Base-by-base conservation (phyloP, 176 grass and related monocot species). In the Lolium multiflorum region DNA sequence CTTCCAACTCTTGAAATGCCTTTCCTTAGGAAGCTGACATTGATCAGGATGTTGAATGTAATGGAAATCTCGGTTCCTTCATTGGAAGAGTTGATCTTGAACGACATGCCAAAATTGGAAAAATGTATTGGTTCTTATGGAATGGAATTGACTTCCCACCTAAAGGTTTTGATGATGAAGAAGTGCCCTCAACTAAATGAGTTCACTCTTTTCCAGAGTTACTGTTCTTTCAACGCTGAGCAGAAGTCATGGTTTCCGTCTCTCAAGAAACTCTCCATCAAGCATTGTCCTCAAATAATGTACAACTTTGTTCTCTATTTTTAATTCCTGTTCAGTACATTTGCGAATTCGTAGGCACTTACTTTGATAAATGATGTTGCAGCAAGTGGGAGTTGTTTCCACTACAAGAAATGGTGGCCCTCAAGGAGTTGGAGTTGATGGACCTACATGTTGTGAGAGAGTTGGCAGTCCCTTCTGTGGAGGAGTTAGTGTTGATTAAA, bases 401-500 rank as follows among this genome's bases (percentile, higher is more conserved):
- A 25, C 48, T 83, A 16, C 8, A 17, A n/a, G 75, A 72, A 83
- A 58, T 83, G 81, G 0, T 24, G 7, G 81, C 20, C 16, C 71
- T 82, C 57, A 71, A 38, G 7, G 69, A 79, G 74, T 83, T 90
- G 49, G 69, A 90, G 69, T 43, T 87, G 38, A 73, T 82, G 77
- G 41, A 87, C 18, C 39, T 90, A 1, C 50, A 35, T 72, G 9
- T 3, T 17, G 8, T 47, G 12, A 83, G 12, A 76, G 39, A 69
- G 7, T n/a, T 83, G 16, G 14, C 17, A 70, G 21, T 84, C 61
- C 77, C 83, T 79, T 49, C 46, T 71, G 41, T 87, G 20, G 12
- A 72, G 76, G 83, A 82, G 55, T 70, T 90, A 71, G 75, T 82
- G 35, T 77, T 86, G 25, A 77, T 25, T 76, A 21, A 37, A 35